Evolutionary conservation across 2,329 filamentous ascomycete species (phyloP).

Genomic region (Venturia pyrina): DNA sequence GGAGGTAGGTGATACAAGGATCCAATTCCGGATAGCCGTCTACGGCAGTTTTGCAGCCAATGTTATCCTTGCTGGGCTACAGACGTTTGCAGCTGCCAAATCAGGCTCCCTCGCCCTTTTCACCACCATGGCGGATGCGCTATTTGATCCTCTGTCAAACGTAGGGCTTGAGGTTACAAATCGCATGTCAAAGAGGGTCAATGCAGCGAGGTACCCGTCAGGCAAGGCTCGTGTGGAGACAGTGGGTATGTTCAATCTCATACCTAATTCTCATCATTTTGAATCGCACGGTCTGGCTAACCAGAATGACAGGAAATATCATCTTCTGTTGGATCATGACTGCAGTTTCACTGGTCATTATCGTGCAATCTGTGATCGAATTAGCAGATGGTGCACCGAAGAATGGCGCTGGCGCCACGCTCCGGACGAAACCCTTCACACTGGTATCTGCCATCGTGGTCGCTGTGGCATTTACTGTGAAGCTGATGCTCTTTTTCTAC

Average conservation of each 20-base stretch:
- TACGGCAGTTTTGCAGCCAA: constrained; percentile 68
- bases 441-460: constrained; percentile 80
- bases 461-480: constrained; percentile 71
- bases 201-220: constrained; percentile 76
- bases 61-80: constrained; percentile 64
- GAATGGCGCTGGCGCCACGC: constrained; percentile 18
- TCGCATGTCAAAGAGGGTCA: constrained; percentile 79
- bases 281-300: too few relatives aligned
- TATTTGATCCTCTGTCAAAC: constrained; percentile 89
- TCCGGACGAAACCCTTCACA: constrained; percentile 56
- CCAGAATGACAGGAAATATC: constrained; percentile 50
- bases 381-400: constrained; percentile 44
- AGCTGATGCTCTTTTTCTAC: constrained; percentile 76
- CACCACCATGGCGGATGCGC: constrained; percentile 91
- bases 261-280: too few relatives aligned
- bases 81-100: constrained; percentile 78
- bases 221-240: constrained; percentile 93
- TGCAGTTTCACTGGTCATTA: constrained; percentile 76
- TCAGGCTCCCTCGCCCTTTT: constrained; percentile 92
- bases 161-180: constrained; percentile 77
- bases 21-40: constrained; percentile 62
- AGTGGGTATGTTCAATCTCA: constrained; percentile 43
- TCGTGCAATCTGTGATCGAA: constrained; percentile 73
- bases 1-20: constrained; percentile 68
- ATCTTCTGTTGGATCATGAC: constrained; percentile 96